Evolutionary conservation across 345 rosid species (phyloP).

Genomic region (Anastatica hierochuntica): DNA sequence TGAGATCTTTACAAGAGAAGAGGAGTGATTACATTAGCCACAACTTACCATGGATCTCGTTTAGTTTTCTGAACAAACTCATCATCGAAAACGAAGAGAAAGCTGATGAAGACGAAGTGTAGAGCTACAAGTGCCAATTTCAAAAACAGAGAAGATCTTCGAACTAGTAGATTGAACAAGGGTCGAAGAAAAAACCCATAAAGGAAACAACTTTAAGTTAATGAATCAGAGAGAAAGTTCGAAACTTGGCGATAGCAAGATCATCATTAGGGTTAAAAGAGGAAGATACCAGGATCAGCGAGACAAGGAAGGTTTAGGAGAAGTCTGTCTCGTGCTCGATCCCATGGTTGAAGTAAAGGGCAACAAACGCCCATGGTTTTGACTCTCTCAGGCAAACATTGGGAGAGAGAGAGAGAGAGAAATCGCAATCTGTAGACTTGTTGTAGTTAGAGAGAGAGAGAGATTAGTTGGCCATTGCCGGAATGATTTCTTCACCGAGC

Average conservation of each 20-base stretch:
- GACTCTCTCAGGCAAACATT: constrained; percentile 21
- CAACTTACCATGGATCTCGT: constrained; percentile 66
- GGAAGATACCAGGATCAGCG: constrained; percentile 53
- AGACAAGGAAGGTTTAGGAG: constrained; percentile 44
- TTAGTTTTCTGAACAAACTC: constrained; percentile 47
- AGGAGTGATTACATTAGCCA: neutral
- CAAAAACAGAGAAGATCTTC: constrained; percentile 72
- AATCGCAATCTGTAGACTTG: too few species aligned
- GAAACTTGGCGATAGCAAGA: too few species aligned
- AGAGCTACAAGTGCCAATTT: constrained; percentile 55
- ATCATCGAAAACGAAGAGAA: constrained; percentile 58
- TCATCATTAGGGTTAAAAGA: neutral
- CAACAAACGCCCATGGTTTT: constrained; percentile 32
- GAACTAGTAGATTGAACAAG: constrained; percentile 23
- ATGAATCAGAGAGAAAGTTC: neutral
- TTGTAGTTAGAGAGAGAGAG: too few species aligned
- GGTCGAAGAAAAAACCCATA: too few species aligned
- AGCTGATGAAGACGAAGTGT: constrained; percentile 54
- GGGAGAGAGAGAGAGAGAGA: neutral
- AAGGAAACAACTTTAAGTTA: neutral
- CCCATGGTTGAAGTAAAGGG: constrained; percentile 25
- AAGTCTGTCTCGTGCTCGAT: constrained; percentile 32
- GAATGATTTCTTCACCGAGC: too few species aligned
- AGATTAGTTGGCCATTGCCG: too few species aligned
- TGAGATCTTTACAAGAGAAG: neutral